Evolutionary conservation across 805 yeast genomes (phyloP).

Genomic region (Candida easanensis): DNA sequence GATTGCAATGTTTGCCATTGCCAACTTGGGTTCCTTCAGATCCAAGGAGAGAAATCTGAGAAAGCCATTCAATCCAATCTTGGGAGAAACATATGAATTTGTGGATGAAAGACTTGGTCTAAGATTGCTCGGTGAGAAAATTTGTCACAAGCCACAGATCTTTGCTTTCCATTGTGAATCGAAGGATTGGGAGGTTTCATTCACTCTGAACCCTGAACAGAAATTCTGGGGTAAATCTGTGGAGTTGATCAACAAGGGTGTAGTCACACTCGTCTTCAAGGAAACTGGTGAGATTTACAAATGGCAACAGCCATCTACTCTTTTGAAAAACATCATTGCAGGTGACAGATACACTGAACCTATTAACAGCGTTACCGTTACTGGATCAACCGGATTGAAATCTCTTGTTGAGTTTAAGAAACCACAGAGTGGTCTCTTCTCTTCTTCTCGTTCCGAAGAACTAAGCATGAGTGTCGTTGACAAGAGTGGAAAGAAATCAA

Average conservation of each 20-base stretch:
- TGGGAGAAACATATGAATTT: slow-evolving; percentile 91
- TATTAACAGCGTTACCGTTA: slow-evolving; percentile 58
- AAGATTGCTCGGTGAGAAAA: slow-evolving; percentile 79
- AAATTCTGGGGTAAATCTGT: slow-evolving; percentile 95
- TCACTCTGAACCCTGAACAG: slow-evolving; percentile 71
- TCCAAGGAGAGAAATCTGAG: slow-evolving; percentile 73
- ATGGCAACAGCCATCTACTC: slow-evolving; percentile 81
- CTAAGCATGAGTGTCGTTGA: slow-evolving; percentile 35
- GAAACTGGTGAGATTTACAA: slow-evolving; percentile 64
- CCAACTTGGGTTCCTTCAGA: slow-evolving; percentile 67
- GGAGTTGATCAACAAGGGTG: slow-evolving; percentile 78
- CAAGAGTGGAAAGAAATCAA: slow-evolving; percentile 19
- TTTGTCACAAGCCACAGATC: slow-evolving; percentile 81
- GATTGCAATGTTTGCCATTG: slow-evolving; percentile 80
- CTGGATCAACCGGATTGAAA: slow-evolving; percentile 63
- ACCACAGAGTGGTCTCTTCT: slow-evolving; percentile 66
- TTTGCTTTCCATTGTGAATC: slow-evolving; percentile 81
- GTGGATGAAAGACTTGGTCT: slow-evolving; percentile 81
- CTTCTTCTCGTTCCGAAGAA: slow-evolving; percentile 72
- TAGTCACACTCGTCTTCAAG: slow-evolving; percentile 52
- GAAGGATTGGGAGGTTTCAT: slow-evolving; percentile 63
- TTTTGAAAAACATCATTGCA: slow-evolving; percentile 83
- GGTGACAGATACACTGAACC: slow-evolving; percentile 97
- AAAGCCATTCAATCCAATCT: slow-evolving; percentile 91
- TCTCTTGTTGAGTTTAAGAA: slow-evolving; percentile 71